Evolutionary conservation across 2,329 filamentous ascomycete species (phyloP).

Genomic region (Exophiala spinifera): DNA sequence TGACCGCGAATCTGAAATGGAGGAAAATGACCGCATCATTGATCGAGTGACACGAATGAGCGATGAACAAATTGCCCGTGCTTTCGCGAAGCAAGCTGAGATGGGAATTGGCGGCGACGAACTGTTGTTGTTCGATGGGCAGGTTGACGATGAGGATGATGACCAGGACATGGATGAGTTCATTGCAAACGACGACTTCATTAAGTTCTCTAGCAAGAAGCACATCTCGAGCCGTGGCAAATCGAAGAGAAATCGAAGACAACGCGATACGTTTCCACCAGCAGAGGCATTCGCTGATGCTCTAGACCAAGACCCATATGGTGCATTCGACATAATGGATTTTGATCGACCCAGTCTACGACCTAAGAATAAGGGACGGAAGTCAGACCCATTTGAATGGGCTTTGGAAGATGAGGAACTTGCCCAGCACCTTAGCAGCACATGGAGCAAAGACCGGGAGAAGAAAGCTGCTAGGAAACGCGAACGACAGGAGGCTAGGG

Average conservation of each 20-base stretch:
- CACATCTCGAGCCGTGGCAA: conserved; percentile 27
- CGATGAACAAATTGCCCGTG: conserved; percentile 61
- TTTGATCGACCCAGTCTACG: conserved; percentile 68
- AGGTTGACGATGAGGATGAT: conserved; percentile 40
- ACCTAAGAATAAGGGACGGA: conserved; percentile 62
- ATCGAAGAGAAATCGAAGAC: conserved; percentile 28
- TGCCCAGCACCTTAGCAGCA: conserved; percentile 55
- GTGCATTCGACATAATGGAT: conserved; percentile 82
- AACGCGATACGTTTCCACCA: conserved; percentile 47
- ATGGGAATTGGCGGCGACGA: conserved; percentile 61
- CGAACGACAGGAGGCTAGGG: conserved; percentile 66
- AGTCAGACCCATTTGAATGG: conserved; percentile 54
- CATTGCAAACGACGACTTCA: conserved; percentile 20
- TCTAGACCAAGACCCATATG: conserved; percentile 58
- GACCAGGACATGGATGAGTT: conserved; percentile 31
- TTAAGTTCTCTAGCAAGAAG: conserved; percentile 23
- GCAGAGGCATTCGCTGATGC: conserved; percentile 57
- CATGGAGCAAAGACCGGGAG: conserved; percentile 65
- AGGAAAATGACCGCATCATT: conserved; percentile 38
- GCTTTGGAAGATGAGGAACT: conserved; percentile 62
- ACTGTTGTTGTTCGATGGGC: conserved; percentile 55
- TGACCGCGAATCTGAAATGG: conserved; percentile 40
- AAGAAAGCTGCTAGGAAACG: conserved; percentile 70
- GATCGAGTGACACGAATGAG: conserved; percentile 42
- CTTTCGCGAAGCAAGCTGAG: conserved; percentile 61